Conservation (phyloP, 768 basidiomycete genomes). For the Mycena leptocephala region DNA sequence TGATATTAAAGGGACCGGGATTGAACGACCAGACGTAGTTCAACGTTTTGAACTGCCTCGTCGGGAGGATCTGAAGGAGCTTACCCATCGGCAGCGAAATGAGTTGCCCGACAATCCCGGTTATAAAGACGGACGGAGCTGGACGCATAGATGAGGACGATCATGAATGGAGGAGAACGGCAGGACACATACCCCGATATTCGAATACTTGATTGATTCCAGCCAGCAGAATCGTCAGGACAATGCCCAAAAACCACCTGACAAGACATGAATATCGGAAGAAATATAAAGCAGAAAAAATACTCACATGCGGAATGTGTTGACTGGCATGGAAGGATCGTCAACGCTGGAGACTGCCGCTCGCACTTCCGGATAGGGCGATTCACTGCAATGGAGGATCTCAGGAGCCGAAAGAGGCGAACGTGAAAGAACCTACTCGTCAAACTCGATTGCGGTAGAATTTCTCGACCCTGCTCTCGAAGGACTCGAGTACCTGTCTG, state of each 20-base stretch:
- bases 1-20: slow-evolving; percentile 91
- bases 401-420: slow-evolving; percentile 12
- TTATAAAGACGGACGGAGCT: slow-evolving; percentile 77
- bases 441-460: slow-evolving; percentile 75
- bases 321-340: slow-evolving; percentile 84
- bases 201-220: slow-evolving; percentile 66
- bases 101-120: slow-evolving; percentile 82
- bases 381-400: slow-evolving; percentile 69
- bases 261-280: neutral
- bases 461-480: slow-evolving; percentile 68
- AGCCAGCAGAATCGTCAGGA: slow-evolving; percentile 70
- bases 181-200: slow-evolving; percentile 70
- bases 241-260: slow-evolving; percentile 82
- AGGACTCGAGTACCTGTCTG: slow-evolving; percentile 60
- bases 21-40: slow-evolving; percentile 84
- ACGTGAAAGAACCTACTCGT: slow-evolving; percentile 73
- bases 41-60: slow-evolving; percentile 73
- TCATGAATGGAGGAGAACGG: slow-evolving; percentile 47
- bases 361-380: slow-evolving; percentile 91
- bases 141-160: slow-evolving; percentile 77
- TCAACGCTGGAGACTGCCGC: slow-evolving; percentile 93
- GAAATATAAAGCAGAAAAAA: neutral
- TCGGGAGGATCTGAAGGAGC: slow-evolving; percentile 78
- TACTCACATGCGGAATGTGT: slow-evolving; percentile 83
- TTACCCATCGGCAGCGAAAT: slow-evolving; percentile 83